Base-by-base conservation (phyloP, 2,329 filamentous ascomycete genomes). In the Chaetomiaceae sp. region DNA sequence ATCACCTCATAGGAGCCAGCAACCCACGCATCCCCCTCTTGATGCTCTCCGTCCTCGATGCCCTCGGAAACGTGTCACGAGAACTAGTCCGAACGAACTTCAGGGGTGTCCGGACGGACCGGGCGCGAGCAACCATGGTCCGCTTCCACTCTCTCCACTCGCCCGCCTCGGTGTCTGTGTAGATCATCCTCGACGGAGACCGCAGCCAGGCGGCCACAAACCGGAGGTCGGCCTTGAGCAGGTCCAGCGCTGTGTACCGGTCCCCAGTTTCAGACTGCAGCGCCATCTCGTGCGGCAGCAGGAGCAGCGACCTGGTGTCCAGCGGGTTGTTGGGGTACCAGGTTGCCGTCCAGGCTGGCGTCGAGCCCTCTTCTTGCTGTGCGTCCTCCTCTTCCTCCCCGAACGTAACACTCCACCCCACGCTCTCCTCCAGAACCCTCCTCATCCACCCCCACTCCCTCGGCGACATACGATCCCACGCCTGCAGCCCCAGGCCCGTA, bases 131-230 rank as follows among this genome's bases (percentile, higher is more conserved):
- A 14, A 55, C 19, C 53, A 55, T 51, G 22, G 43, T 20, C 12
- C 15, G 42, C 29, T 31, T 36, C 53, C 53, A 55, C 7, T 17
- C 14, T 5, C 15, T 15, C 47, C 53, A 55, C 36, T 55, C 47
- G 34, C 19, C 7, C 9, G 37, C 37, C 11, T 51, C 53, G 6
- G 27, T 20, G 1, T 36, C 23, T 8, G 37, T 25, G 7, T 17
- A 37, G 11, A 15, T 17, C 6, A 47, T 47, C 22, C 22, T 22
- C 20, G 8, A 33, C n/a, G 53, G 53, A 12, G 53, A 51, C n/a
- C 43, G 36, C 34, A 51, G n/a, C 29, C 36, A 51, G 4, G 48
- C 33, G 7, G 11, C 2, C 20, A 27, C 47, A 14, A 40, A 46
- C 14, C 20, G 5, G 20, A 25, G 14, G 3, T 20, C 8, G 31